Evolutionary conservation across 2,329 filamentous ascomycete species (phyloP).

Genomic region (Colletotrichum gigasporum): DNA sequence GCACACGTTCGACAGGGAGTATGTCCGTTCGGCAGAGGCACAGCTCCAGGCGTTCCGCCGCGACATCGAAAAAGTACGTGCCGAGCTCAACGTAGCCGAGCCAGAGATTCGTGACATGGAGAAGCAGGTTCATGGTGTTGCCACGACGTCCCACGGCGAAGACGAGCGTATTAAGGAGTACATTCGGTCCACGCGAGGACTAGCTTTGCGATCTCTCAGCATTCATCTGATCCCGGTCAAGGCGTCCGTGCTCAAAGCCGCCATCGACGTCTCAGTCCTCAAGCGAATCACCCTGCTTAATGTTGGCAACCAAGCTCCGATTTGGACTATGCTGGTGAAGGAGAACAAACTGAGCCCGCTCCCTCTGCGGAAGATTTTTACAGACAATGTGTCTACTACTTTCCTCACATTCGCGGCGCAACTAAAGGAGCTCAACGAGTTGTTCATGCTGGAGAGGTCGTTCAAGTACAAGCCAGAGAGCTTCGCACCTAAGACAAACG

Average conservation of each 20-base stretch:
- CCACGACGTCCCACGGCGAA: slow-evolving; percentile 29
- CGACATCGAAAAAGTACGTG: slow-evolving; percentile 44
- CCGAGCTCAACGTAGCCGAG: slow-evolving; percentile 46
- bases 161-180: slow-evolving; percentile 58
- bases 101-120: slow-evolving; percentile 47
- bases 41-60: slow-evolving; percentile 41
- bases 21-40: slow-evolving; percentile 38
- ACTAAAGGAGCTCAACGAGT: slow-evolving; percentile 63
- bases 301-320: slow-evolving; percentile 67
- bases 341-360: slow-evolving; percentile 62
- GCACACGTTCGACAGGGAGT: slow-evolving; percentile 28
- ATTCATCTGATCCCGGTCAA: slow-evolving; percentile 70
- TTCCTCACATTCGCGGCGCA: slow-evolving; percentile 65
- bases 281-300: slow-evolving; percentile 69
- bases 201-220: slow-evolving; percentile 63
- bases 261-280: slow-evolving; percentile 66
- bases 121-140: slow-evolving; percentile 32
- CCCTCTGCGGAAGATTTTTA: slow-evolving; percentile 66
- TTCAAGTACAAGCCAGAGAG: slow-evolving; percentile 61
- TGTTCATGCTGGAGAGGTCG: slow-evolving; percentile 67
- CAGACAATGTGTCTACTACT: slow-evolving; percentile 66
- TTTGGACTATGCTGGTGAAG: slow-evolving; percentile 67
- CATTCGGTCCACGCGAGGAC: slow-evolving; percentile 64
- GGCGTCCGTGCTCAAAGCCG: slow-evolving; percentile 63
- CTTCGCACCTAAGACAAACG: slow-evolving; percentile 59